Conservation (phyloP, 2,329 filamentous ascomycete genomes). For the Trichoderma sp. region DNA sequence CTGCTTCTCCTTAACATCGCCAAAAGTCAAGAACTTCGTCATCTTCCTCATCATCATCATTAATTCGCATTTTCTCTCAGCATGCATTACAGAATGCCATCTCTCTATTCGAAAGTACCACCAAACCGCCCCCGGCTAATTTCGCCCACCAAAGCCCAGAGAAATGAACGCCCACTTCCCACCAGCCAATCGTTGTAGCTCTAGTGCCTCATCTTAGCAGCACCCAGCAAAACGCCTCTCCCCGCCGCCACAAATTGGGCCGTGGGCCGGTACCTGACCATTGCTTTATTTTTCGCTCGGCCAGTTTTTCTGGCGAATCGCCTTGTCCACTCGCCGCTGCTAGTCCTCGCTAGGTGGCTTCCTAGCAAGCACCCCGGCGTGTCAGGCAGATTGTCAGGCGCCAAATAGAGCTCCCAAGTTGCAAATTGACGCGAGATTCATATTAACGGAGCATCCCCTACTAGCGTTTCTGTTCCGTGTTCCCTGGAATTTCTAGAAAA, state of each 20-base stretch:
- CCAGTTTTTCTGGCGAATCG: not conserved
- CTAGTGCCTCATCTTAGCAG: constrained; percentile 4
- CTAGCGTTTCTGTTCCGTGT: constrained; percentile 10
- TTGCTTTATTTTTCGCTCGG: not conserved
- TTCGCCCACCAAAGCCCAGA: not conserved
- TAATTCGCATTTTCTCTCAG: not conserved
- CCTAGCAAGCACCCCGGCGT: constrained; percentile 6
- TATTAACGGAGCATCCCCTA: constrained; percentile 4
- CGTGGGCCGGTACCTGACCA: not conserved
- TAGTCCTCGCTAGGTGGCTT: not conserved
- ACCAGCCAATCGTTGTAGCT: not conserved
- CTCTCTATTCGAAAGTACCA: not conserved
- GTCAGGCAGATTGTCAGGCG: constrained; percentile 16
- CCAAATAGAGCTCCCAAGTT: not conserved
- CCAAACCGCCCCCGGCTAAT: not conserved
- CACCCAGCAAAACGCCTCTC: not conserved
- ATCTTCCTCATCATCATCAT: not conserved
- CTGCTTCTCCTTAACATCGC: not conserved
- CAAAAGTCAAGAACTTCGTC: not conserved
- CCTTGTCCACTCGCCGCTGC: not conserved
- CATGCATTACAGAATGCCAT: not conserved
- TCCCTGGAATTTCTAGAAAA: not conserved
- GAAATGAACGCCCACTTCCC: not conserved
- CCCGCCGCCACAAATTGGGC: constrained; percentile 1
- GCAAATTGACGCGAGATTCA: not conserved